phyloP scores from a whole-genome alignment of 306 rosid species.

The peach (Prunus persica) region Prunus_persica_NCBIv2 NC_034010.1:27461001-27461500 shows the following conservation, averaged over 20 bases:
- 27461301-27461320: slow-evolving; percentile 17
- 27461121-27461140: background rate
- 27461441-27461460: slow-evolving; percentile 41
- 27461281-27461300: background rate
- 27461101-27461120: background rate
- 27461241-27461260: background rate
- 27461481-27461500: slow-evolving; percentile 10
- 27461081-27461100: slow-evolving; percentile 11
- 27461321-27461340: background rate
- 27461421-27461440: slow-evolving; percentile 18
- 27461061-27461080: background rate
- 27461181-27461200: background rate
- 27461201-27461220: background rate
- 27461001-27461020: slow-evolving; percentile 1
- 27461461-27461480: slow-evolving; percentile 17
- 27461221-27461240: slow-evolving; percentile 15
- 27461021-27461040: background rate
- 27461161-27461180: slow-evolving; percentile 4
- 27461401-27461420: slow-evolving; percentile 23
- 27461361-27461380: background rate
- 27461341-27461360: background rate
- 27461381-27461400: slow-evolving; percentile 20
- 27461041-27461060: background rate
- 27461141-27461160: slow-evolving; percentile 20
- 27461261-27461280: background rate